Evolutionary conservation across 2,329 filamentous ascomycete genomes (phyloP).

Genomic region (Sporothrix inflata): DNA sequence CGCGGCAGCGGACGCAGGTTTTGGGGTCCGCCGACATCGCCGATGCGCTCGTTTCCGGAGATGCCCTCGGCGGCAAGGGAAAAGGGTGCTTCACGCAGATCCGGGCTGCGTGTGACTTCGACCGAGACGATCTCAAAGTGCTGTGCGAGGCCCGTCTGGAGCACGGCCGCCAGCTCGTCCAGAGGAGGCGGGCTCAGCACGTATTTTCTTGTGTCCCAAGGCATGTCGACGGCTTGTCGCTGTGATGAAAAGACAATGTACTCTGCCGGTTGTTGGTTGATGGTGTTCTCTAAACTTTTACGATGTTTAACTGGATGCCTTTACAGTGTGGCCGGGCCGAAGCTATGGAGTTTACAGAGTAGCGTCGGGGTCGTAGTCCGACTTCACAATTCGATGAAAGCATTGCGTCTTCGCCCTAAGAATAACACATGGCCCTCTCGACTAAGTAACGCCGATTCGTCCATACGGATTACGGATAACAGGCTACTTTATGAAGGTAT

Average conservation of each 20-base stretch:
- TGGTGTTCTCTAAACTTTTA: neutral
- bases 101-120: slow-evolving; percentile 35
- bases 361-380: neutral
- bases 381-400: neutral
- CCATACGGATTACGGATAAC: too few species aligned
- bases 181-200: slow-evolving; percentile 15
- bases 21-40: slow-evolving; percentile 49
- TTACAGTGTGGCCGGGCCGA: neutral
- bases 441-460: neutral
- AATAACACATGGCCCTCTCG: neutral
- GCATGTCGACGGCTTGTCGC: neutral
- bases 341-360: neutral
- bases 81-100: slow-evolving; percentile 46
- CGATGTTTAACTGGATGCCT: neutral
- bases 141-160: slow-evolving; percentile 5
- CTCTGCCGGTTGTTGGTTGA: too few species aligned
- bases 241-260: neutral
- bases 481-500: too few species aligned
- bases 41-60: slow-evolving; percentile 45
- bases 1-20: slow-evolving; percentile 42
- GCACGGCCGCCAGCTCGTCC: slow-evolving; percentile 17
- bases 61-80: slow-evolving; percentile 46
- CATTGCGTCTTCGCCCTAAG: slow-evolving; percentile 22
- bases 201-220: slow-evolving; percentile 6
- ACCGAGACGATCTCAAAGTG: slow-evolving; percentile 18